Conservation (phyloP, 345 rosid species). For the Eucalyptus polyanthemos region DNA sequence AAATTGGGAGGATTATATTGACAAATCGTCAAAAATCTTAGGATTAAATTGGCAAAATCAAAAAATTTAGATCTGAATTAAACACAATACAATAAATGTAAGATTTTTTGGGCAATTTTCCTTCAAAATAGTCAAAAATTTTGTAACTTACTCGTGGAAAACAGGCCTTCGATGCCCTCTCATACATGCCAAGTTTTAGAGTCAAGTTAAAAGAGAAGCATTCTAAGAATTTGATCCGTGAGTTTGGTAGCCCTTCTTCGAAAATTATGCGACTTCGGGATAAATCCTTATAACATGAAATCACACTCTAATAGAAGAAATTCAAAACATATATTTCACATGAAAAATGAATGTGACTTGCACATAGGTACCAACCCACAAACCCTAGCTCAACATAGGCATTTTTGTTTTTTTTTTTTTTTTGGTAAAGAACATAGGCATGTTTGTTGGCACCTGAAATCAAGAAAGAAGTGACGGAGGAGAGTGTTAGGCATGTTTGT, state of each 20-base stretch:
- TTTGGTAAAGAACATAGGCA: not conserved
- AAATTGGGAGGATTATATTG: fast-evolving
- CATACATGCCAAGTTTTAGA: no score
- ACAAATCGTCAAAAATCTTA: not conserved
- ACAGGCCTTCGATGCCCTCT: no score
- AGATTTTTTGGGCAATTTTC: not conserved
- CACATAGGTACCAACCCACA: not conserved
- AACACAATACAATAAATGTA: fast-evolving
- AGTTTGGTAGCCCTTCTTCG: not conserved
- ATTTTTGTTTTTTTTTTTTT: not conserved
- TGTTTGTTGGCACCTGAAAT: not conserved
- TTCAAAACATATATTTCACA: not conserved
- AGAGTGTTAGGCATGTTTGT: not conserved
- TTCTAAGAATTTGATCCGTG: not conserved
- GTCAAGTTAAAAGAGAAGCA: not conserved
- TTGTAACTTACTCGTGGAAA: not conserved
- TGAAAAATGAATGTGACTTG: not conserved
- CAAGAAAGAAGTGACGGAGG: not conserved
- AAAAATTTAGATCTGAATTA: not conserved
- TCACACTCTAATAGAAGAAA: not conserved
- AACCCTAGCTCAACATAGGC: not conserved
- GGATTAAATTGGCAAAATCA: fast-evolving
- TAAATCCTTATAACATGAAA: not conserved
- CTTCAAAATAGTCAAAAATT: not conserved
- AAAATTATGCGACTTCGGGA: not conserved